Conservation (phyloP, 805 yeast species). For the Tetrapisispora pingtungensis region DNA sequence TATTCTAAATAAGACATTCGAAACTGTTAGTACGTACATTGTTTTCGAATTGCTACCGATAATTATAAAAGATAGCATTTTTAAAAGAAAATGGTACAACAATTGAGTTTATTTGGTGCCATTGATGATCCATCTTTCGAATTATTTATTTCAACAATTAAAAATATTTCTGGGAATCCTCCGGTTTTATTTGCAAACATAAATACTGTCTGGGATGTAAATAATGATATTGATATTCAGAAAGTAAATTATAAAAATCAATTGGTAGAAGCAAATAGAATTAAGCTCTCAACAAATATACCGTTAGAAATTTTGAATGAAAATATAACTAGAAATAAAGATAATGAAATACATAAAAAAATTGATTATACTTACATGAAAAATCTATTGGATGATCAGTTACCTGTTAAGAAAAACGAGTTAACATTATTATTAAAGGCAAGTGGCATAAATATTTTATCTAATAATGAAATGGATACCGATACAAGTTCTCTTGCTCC, state of each 20-base stretch:
- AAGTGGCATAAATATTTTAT: not conserved
- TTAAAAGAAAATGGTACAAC: conserved; percentile 22
- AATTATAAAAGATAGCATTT: not conserved
- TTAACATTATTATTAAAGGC: not conserved
- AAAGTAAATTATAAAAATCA: conserved; percentile 23
- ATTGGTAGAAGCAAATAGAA: conserved; percentile 25
- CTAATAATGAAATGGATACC: not conserved
- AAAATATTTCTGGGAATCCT: conserved; percentile 22
- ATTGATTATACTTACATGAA: conserved; percentile 16
- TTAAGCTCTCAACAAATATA: conserved; percentile 18
- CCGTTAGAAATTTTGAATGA: conserved; percentile 11
- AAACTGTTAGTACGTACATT: no score
- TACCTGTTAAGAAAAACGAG: conserved; percentile 10
- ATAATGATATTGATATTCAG: conserved; percentile 18
- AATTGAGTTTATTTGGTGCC: conserved; percentile 21
- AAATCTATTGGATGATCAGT: conserved; percentile 6
- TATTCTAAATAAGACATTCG: no score
- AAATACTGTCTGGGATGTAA: conserved; percentile 23
- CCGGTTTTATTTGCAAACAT: conserved; percentile 23
- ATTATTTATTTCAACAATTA: conserved; percentile 22
- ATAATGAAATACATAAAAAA: not conserved
- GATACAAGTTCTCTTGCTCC: not conserved
- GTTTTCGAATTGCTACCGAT: no score
- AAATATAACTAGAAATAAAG: no score
- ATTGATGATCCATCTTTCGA: conserved; percentile 25